Evolutionary conservation across 345 rosid genomes (phyloP).

Genomic region (Acer saccharum): DNA sequence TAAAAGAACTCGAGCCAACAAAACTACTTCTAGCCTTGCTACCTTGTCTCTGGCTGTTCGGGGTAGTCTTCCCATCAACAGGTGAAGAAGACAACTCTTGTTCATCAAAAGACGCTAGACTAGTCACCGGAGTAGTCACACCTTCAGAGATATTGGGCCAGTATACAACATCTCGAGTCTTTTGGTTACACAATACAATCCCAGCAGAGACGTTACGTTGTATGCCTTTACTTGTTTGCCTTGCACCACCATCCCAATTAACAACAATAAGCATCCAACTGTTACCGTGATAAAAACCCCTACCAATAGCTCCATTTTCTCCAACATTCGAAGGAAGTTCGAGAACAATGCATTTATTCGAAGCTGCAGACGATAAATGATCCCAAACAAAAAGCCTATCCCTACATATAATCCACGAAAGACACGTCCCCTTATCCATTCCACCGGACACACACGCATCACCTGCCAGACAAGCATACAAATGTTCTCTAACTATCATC

Average conservation of each 20-base stretch:
- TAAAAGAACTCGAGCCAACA: slow-evolving; percentile 40
- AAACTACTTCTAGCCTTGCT: slow-evolving; percentile 39
- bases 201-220: slow-evolving; percentile 49
- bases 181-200: slow-evolving; percentile 62
- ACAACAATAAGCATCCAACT: slow-evolving; percentile 74
- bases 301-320: slow-evolving; percentile 31
- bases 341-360: slow-evolving; percentile 59
- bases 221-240: slow-evolving; percentile 36
- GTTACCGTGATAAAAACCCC: slow-evolving; percentile 30
- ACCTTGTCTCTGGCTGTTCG: slow-evolving; percentile 35
- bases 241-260: slow-evolving; percentile 53
- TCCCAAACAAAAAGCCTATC: slow-evolving; percentile 76
- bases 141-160: slow-evolving; percentile 72
- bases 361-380: slow-evolving; percentile 51
- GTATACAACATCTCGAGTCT: slow-evolving; percentile 58
- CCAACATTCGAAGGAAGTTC: slow-evolving; percentile 55
- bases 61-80: slow-evolving; percentile 33
- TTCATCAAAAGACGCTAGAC: slow-evolving; percentile 47
- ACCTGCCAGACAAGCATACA: slow-evolving; percentile 42
- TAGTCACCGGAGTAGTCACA: slow-evolving; percentile 44
- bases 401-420: slow-evolving; percentile 78
- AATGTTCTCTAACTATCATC: slow-evolving; percentile 20
- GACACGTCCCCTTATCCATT: slow-evolving; percentile 72
- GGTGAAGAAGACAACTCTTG: slow-evolving; percentile 44
- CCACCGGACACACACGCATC: slow-evolving; percentile 63